Percentiles rank a stretch among this genome's conserved stretches.
phyloP scores from a whole-genome alignment of 129 eudicot species.

The Helichrysum umbraculigerum region DNA sequence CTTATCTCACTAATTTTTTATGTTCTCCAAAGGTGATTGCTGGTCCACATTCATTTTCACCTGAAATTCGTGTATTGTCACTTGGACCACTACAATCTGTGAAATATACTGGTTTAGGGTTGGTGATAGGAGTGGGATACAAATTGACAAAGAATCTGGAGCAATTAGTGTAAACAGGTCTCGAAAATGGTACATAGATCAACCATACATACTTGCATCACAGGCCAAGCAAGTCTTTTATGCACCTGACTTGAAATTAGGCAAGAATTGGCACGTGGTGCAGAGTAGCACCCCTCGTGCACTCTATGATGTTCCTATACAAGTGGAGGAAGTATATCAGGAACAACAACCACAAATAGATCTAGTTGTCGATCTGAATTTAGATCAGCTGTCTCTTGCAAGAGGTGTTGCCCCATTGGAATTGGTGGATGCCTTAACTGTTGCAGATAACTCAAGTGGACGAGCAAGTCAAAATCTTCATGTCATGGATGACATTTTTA shows the following conservation, averaged over 20 bases:
- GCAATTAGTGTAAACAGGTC: neutral
- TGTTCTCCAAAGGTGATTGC: too few relatives aligned
- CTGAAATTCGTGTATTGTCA: too few relatives aligned
- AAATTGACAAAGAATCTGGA: too few relatives aligned
- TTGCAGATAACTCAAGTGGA: too few relatives aligned
- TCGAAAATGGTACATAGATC: constrained; percentile 3
- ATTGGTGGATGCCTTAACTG: neutral
- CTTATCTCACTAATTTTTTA: too few relatives aligned
- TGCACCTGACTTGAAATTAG: too few relatives aligned
- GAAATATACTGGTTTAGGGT: too few relatives aligned
- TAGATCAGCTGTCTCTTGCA: neutral
- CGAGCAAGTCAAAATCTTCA: too few relatives aligned
- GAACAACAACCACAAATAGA: too few relatives aligned
- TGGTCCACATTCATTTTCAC: too few relatives aligned
- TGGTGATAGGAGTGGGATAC: too few relatives aligned
- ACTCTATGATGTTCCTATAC: neutral
- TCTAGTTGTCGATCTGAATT: neutral
- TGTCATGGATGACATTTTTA: neutral
- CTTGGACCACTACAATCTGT: too few relatives aligned
- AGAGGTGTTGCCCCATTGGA: constrained; percentile 1
- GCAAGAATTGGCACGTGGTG: constrained; percentile 10
- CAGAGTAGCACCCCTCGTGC: neutral
- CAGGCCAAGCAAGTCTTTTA: constrained; percentile 7
- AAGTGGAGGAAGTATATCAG: neutral
- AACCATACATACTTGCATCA: constrained; percentile 1